These are phyloP conservation scores for Xylaria sp. DNA, from an alignment of 495 filamentous ascomycete genomes.

Conservation along the genomic window DNA sequence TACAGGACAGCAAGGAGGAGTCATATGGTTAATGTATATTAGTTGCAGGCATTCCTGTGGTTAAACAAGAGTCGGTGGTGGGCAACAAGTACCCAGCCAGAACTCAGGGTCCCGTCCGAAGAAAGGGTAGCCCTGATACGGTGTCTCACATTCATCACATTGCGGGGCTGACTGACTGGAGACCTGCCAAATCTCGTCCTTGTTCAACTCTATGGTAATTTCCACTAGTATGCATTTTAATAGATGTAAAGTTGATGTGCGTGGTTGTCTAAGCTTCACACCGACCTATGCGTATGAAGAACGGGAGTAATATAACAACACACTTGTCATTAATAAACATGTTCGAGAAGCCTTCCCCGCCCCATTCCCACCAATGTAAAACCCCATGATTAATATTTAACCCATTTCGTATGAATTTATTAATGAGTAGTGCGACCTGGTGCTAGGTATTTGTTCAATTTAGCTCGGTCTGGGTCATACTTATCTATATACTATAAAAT, in stretches of 20 bases:
- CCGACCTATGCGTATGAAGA: background rate
- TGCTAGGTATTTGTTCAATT: background rate
- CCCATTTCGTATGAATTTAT: background rate
- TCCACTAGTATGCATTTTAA: no score
- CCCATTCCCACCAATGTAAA: background rate
- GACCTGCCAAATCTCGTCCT: background rate
- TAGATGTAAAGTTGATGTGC: background rate
- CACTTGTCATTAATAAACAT: background rate
- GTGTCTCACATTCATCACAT: background rate
- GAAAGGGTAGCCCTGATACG: background rate
- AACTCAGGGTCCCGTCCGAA: background rate
- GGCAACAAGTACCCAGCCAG: background rate
- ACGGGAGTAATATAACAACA: background rate
- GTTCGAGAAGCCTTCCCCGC: background rate
- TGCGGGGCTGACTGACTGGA: background rate
- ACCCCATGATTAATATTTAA: background rate
- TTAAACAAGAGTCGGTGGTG: background rate
- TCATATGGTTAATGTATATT: background rate
- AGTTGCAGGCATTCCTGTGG: background rate
- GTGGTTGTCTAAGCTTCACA: background rate
- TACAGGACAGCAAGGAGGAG: background rate
- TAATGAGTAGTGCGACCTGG: background rate
- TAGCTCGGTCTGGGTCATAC: background rate
- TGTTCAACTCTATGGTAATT: background rate
- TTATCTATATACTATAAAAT: no score